Evolutionary conservation across 108 stramenopile genomes (phyloP).

Genomic region (Cyclotella sp.): DNA sequence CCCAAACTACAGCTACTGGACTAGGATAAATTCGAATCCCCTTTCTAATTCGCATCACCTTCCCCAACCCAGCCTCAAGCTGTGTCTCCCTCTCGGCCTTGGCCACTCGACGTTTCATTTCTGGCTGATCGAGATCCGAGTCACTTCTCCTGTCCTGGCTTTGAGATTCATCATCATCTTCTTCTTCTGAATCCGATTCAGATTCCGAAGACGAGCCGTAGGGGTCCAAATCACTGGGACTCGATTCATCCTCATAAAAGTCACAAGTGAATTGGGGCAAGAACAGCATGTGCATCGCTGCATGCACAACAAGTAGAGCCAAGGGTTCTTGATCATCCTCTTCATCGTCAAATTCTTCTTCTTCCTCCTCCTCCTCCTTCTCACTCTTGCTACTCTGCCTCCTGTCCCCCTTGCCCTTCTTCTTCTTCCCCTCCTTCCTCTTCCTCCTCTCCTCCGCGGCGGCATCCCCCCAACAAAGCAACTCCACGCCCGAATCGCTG

Average conservation of each 20-base stretch:
- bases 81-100: conserved; percentile 67
- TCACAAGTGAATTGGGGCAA: conserved; percentile 94
- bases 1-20: conserved; percentile 81
- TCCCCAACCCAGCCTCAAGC: conserved; percentile 66
- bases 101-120: conserved; percentile 9
- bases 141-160: conserved; percentile 10
- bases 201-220: conserved; percentile 17
- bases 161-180: conserved; percentile 14
- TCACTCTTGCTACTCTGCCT: conserved; percentile 2
- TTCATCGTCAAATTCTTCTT: not conserved
- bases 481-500: conserved; percentile 77
- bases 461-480: conserved; percentile 79
- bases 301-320: conserved; percentile 90
- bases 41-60: conserved; percentile 47
- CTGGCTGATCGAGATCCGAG: conserved; percentile 3
- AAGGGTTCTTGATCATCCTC: conserved; percentile 89
- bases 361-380: conserved; percentile 1
- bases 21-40: conserved; percentile 64
- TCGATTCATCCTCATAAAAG: conserved; percentile 82
- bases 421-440: not conserved
- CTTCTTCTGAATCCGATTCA: conserved; percentile 18
- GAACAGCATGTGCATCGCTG: conserved; percentile 94
- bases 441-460: conserved; percentile 21
- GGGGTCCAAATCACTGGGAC: conserved; percentile 15
- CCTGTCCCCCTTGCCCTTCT: not conserved